Evolutionary conservation across 257 asterid genomes (phyloP).

Genomic region (Penstemon newberryi): DNA sequence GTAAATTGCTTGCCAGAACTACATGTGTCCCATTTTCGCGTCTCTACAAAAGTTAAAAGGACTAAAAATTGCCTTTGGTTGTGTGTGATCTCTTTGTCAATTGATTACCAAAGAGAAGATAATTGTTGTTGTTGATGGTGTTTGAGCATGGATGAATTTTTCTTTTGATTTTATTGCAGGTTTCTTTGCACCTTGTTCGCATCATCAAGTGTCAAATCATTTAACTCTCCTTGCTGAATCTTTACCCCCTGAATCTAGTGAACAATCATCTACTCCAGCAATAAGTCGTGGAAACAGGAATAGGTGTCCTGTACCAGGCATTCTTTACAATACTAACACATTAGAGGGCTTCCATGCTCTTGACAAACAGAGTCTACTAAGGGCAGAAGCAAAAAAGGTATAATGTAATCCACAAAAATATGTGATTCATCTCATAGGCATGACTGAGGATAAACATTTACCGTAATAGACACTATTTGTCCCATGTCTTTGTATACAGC

Average conservation of each 20-base stretch:
- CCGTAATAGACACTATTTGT: background rate
- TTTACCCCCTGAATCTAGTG: constrained; percentile 59
- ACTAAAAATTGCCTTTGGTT: background rate
- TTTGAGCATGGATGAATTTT: constrained; percentile 6
- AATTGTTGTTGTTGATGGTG: constrained; percentile 5
- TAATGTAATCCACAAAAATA: background rate
- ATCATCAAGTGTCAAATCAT: constrained; percentile 64
- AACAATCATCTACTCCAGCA: constrained; percentile 34
- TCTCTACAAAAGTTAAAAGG: too few species aligned
- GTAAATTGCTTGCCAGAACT: too few species aligned
- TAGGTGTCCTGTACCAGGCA: constrained; percentile 83
- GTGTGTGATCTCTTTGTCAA: background rate
- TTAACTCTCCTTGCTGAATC: constrained; percentile 84
- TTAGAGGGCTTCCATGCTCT: constrained; percentile 74
- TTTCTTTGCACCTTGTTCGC: constrained; percentile 85
- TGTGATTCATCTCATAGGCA: background rate
- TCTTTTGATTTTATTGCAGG: constrained; percentile 51
- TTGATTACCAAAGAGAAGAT: constrained; percentile 13
- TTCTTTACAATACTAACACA: constrained; percentile 81
- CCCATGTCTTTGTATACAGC: background rate
- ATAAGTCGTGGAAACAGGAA: constrained; percentile 75
- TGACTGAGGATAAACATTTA: background rate
- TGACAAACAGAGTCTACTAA: constrained; percentile 67
- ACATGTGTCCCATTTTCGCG: too few species aligned
- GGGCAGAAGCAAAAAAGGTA: constrained; percentile 77